Evolutionary conservation across 108 stramenopile species (phyloP).

Genomic region (Fragilaria radians): DNA sequence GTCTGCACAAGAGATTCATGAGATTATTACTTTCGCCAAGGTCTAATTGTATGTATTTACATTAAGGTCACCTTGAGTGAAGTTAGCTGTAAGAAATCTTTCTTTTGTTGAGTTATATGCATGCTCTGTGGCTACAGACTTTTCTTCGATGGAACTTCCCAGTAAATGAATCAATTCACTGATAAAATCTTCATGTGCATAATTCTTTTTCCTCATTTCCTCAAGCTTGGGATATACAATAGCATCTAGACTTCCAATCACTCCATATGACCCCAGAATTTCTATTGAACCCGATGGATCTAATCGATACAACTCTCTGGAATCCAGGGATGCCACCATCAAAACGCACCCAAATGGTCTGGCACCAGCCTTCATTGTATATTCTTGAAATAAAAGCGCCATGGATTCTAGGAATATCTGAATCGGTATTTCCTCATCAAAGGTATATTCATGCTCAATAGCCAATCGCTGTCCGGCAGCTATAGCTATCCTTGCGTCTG

Average conservation of each 20-base stretch:
- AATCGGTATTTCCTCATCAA: slow-evolving; percentile 55
- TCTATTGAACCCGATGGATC: slow-evolving; percentile 64
- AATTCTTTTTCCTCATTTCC: too few species aligned
- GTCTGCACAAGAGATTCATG: too few species aligned
- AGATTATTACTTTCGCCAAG: too few species aligned
- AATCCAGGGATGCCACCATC: slow-evolving; percentile 42
- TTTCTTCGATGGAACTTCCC: too few species aligned
- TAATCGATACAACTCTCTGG: slow-evolving; percentile 49
- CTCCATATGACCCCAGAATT: neutral
- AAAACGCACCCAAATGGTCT: slow-evolving; percentile 72
- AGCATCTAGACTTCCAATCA: slow-evolving; percentile 2
- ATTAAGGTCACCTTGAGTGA: too few species aligned
- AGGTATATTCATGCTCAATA: slow-evolving; percentile 63
- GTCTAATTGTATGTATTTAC: too few species aligned
- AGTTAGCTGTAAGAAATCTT: too few species aligned
- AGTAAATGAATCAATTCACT: too few species aligned
- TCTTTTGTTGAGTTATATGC: too few species aligned
- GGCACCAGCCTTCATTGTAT: slow-evolving; percentile 70
- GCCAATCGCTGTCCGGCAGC: slow-evolving; percentile 59
- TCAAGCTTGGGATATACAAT: neutral
- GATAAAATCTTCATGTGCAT: too few species aligned
- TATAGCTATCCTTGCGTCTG: slow-evolving; percentile 67
- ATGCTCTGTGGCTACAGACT: too few species aligned
- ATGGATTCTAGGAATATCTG: slow-evolving; percentile 58
- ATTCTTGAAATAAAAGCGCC: slow-evolving; percentile 58